phyloP scores from a whole-genome alignment of 2,329 filamentous ascomycete genomes.

The Curvularia verruculosa region DNA sequence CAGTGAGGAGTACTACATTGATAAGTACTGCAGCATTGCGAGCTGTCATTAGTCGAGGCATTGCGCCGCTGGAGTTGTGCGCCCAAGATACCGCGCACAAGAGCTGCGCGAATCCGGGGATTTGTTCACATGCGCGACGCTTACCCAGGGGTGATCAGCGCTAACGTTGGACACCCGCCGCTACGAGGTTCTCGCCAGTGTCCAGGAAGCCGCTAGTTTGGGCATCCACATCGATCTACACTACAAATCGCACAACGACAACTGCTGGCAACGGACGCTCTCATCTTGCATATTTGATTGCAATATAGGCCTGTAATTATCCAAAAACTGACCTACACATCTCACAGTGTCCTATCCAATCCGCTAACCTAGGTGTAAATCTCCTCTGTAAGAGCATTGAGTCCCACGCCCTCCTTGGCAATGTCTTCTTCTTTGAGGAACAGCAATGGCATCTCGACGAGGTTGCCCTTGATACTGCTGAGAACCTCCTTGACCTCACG shows the following conservation, averaged over 20 bases:
- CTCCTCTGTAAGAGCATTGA: constrained; percentile 57
- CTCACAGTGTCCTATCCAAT: not conserved
- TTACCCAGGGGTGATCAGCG: constrained; percentile 9
- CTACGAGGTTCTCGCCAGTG: constrained; percentile 4
- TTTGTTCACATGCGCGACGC: constrained; percentile 5
- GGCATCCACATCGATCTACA: not conserved
- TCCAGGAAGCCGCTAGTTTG: not conserved
- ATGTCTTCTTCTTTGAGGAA: constrained; percentile 88
- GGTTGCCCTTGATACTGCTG: constrained; percentile 65
- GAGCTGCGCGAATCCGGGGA: constrained; percentile 7
- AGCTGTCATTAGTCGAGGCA: constrained; percentile 40
- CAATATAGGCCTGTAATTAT: not conserved
- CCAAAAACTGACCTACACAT: not conserved
- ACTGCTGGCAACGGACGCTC: not conserved
- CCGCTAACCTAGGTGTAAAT: constrained; percentile 51
- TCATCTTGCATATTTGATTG: not conserved
- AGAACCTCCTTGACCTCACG: constrained; percentile 70
- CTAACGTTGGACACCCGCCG: constrained; percentile 7
- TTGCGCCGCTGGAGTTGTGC: constrained; percentile 16
- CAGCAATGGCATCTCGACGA: constrained; percentile 85
- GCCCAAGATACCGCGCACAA: constrained; percentile 9
- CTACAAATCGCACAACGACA: not conserved
- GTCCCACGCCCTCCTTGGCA: constrained; percentile 76
- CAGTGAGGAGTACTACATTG: constrained; percentile 33
- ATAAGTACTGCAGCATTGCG: constrained; percentile 33